Base-by-base conservation (phyloP, 2,329 filamentous ascomycete genomes). In the Diaporthe vaccinii region DNA sequence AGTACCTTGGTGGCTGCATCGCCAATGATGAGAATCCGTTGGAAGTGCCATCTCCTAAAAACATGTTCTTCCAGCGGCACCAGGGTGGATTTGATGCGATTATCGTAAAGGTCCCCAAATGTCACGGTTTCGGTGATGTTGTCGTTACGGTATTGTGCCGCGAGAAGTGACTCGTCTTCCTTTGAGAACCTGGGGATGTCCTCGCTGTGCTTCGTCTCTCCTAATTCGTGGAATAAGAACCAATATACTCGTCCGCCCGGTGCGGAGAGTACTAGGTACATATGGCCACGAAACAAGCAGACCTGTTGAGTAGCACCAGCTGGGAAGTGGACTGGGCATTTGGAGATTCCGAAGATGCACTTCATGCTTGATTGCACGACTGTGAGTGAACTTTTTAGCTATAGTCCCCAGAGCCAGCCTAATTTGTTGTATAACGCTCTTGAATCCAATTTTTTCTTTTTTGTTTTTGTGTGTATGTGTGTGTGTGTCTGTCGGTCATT, bases 1-100 rank as follows among this genome's bases (percentile, higher is more conserved):
- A 25, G n/a, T 53, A 53, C 49, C 49, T 53, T 53, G n/a, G 49
- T 53, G 49, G 49, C 49, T 28, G 49, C 49, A 28, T 53, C 49
- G 49, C 49, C 49, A 53, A 53, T 53, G 49, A 53, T 53, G 49
- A 53, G 49, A 15, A 53, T 53, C 49, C 49, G 49, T n/a, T 53
- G 49, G 49, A 53, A 53, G n/a, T 53, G 49, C 49, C 49, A 53
- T 53, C 49, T 53, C 49, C 49, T 53, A 53, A 28, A 53, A 4
- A 53, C 49, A 28, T 53, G 49, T 8, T 53, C 49, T 53, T 53
- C 49, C 1, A 53, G n/a, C 49, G 49, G 49, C 49, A 53, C 49
- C 12, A 53, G 49, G n/a, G 49, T 53, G 6, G 49, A 53, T 15
- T 53, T 53, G n/a, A 53, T 53, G 1, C 49, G 49, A 15, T 53